Evolutionary conservation across 106 monocot genomes (phyloP).

Genomic region (Allium cepa): DNA sequence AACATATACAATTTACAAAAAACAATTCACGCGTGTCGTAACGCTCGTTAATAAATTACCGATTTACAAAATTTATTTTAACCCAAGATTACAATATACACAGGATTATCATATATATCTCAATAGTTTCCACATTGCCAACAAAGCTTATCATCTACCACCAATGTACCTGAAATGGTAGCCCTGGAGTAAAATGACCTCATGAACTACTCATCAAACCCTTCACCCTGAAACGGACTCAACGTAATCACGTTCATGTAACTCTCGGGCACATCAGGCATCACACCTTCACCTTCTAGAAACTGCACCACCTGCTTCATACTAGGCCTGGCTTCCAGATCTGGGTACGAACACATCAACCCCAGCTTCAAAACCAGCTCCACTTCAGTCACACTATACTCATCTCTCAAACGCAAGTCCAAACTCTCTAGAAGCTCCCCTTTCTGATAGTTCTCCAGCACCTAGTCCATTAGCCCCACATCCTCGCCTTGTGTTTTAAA

Average conservation of each 20-base stretch:
- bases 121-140: too few relatives aligned
- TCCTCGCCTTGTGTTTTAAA: background rate
- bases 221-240: background rate
- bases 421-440: constrained; percentile 1
- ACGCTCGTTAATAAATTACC: too few relatives aligned
- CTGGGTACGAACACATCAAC: constrained; percentile 7
- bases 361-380: constrained; percentile 22
- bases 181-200: too few relatives aligned
- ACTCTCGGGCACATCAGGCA: background rate
- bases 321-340: background rate
- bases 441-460: constrained; percentile 2
- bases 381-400: constrained; percentile 4
- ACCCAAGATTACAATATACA: too few relatives aligned
- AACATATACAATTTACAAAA: too few relatives aligned
- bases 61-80: too few relatives aligned
- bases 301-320: constrained; percentile 3
- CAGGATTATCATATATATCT: too few relatives aligned
- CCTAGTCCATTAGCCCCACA: constrained; percentile 13
- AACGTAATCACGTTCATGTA: background rate
- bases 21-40: too few relatives aligned
- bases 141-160: too few relatives aligned
- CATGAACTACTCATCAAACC: background rate
- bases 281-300: background rate
- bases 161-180: too few relatives aligned
- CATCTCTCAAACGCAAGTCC: constrained; percentile 1